Evolutionary conservation across 2,329 filamentous ascomycete species (phyloP).

Genomic region (Cladosporium sp.): DNA sequence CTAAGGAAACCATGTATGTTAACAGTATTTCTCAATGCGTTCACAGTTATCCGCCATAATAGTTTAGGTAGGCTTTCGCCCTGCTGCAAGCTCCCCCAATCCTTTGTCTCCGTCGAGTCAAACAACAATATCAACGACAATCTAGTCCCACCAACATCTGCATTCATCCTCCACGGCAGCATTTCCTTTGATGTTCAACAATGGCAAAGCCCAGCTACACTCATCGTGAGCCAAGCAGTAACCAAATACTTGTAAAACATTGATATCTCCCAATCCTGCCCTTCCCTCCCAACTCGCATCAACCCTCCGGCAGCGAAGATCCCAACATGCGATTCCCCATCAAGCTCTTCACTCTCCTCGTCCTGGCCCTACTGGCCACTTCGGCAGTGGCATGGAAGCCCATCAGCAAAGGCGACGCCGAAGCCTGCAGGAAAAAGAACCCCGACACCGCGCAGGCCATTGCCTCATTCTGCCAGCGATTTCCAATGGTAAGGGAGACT

Average conservation of each 20-base stretch:
- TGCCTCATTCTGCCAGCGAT: not conserved
- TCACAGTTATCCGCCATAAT: not conserved
- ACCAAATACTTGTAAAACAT: not conserved
- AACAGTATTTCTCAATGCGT: not conserved
- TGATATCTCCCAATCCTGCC: not conserved
- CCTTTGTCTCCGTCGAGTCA: not conserved
- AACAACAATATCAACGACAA: constrained; percentile 10
- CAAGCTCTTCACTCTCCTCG: not conserved
- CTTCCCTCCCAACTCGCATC: too few species aligned
- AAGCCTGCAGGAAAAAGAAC: not conserved
- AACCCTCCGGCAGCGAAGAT: not conserved
- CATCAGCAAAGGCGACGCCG: not conserved
- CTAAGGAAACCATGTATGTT: too few species aligned
- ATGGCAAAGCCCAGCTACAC: not conserved
- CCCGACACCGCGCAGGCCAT: not conserved
- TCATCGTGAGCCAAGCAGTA: not conserved
- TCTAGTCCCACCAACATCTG: not conserved
- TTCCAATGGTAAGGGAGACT: not conserved
- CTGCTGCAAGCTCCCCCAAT: not conserved
- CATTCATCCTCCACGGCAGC: not conserved
- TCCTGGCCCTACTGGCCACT: constrained; percentile 1
- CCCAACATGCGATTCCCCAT: not conserved
- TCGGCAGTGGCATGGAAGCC: not conserved
- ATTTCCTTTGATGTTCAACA: constrained; percentile 1
- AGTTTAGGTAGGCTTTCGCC: not conserved